Percentiles rank a stretch among this genome's conserved stretches.
Conservation (phyloP, 163 green algal genomes). For the Volvox carteri region DNA sequence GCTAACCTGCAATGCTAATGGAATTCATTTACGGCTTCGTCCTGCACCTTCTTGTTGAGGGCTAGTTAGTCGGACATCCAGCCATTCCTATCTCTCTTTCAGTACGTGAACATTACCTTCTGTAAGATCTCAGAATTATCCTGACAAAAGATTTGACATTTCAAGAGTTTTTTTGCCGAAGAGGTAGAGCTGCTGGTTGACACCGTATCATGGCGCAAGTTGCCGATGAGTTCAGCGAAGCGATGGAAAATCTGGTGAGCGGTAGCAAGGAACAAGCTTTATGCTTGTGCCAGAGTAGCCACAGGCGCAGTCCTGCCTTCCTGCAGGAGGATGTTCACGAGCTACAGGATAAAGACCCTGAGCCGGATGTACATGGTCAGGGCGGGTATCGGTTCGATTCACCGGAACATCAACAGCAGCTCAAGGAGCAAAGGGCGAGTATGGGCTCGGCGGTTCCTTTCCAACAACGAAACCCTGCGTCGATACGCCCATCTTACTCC, state of each 20-base stretch:
- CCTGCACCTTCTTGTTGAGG: neutral
- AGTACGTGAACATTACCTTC: too few species aligned
- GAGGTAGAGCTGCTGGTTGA: neutral
- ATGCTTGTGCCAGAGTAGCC: neutral
- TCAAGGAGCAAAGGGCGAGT: conserved; percentile 62
- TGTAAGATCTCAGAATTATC: neutral
- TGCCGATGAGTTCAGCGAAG: conserved; percentile 17
- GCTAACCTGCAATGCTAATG: neutral
- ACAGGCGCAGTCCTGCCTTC: neutral
- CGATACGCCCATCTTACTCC: neutral
- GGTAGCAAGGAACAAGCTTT: neutral
- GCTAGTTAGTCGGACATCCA: neutral
- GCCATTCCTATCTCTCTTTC: too few species aligned
- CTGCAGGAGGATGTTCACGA: neutral
- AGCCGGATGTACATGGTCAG: conserved; percentile 28
- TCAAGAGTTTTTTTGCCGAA: neutral
- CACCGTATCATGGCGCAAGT: neutral
- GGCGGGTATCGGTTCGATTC: conserved; percentile 61
- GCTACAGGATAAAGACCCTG: conserved; percentile 12
- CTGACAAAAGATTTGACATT: neutral
- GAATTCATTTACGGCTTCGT: neutral
- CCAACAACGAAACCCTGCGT: neutral
- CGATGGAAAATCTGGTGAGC: conserved; percentile 8
- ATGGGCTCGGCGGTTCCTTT: neutral
- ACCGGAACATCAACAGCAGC: conserved; percentile 58